These are phyloP conservation scores for Pleurostoma richardsiae DNA, from an alignment of 2,329 filamentous ascomycete genomes.

Conservation along the genomic window DNA sequence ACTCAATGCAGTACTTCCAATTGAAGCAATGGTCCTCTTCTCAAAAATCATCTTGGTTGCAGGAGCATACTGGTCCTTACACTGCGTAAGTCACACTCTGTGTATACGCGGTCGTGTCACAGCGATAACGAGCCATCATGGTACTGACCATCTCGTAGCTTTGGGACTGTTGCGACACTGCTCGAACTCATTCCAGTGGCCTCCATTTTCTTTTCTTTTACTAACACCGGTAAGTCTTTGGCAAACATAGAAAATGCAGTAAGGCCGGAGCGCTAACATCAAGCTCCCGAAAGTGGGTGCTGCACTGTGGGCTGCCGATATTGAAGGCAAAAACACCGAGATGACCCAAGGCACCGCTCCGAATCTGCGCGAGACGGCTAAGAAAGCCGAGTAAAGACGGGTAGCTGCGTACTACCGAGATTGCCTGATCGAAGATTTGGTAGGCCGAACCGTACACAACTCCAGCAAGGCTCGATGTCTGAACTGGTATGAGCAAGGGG, in stretches of 20 bases:
- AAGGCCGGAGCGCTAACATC: conserved; percentile 2
- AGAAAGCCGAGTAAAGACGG: conserved; percentile 40
- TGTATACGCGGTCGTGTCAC: too few relatives aligned
- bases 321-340: conserved; percentile 54
- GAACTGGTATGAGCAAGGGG: too few relatives aligned
- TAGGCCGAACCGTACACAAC: too few relatives aligned
- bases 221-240: conserved; percentile 61
- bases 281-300: conserved; percentile 62
- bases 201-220: conserved; percentile 83
- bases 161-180: conserved; percentile 68
- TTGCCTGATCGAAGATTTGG: too few relatives aligned
- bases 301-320: conserved; percentile 88
- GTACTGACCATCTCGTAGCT: conserved; percentile 43
- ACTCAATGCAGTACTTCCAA: conserved; percentile 74
- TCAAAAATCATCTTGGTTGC: conserved; percentile 64
- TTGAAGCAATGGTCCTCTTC: conserved; percentile 73
- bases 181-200: conserved; percentile 81
- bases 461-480: too few relatives aligned
- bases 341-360: conserved; percentile 49
- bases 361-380: conserved; percentile 40
- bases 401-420: too few relatives aligned
- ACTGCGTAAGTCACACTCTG: conserved; percentile 58
- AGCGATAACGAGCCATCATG: background rate
- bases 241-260: background rate
- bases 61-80: conserved; percentile 69